Base-by-base conservation (phyloP, 2,329 filamentous ascomycete species). In the Aspergillus pseudotamarii region DNA sequence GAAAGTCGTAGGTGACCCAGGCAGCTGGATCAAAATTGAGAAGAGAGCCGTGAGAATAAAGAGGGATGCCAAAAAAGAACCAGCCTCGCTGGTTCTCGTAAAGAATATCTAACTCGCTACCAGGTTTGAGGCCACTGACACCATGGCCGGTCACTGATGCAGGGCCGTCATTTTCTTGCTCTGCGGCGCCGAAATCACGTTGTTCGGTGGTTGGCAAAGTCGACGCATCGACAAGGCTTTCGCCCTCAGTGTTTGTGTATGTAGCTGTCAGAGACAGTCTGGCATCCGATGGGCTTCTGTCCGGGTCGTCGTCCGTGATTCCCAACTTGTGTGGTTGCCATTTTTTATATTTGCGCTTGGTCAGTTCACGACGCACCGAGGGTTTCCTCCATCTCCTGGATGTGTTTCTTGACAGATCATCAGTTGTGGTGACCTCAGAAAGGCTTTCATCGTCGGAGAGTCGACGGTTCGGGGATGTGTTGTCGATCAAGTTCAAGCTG, bases 31-130 rank as follows among this genome's bases (percentile, higher is more conserved):
- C 95, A 56, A 96, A 86, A 64, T 92, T 91, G 41, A 96, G 88
- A 1, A 99, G 85, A 1, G 94, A 94, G 66, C 89, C 90, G 9
- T 88, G 86, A 1, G 94, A 96, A 81, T 97, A 99, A n/a, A 96
- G 85, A 0, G 94, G 89, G 14, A 93, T 86, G 32, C 95, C 94
- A 72, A 94, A 98, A 65, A 96, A 83, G 73, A 97, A 96, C 45
- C 88, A 89, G 12, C 95, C 95, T 62, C 95, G 87, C 80, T 99
- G 92, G 73, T 99, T 99, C 77, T 99, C 95, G 78, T 96, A 98
- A 0, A 99, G 83, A 6, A 98, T 86, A 67, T 99, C 95, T 64
- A 98, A 88, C 32, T 86, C 89, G 2, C 74, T 77, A 46, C 72
- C 69, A 2, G 73, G 61, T 32, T 73, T 73, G 3, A 64, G 62